Base-by-base conservation (phyloP, 2,329 filamentous ascomycete species). In the Penicillium sp. region DNA sequence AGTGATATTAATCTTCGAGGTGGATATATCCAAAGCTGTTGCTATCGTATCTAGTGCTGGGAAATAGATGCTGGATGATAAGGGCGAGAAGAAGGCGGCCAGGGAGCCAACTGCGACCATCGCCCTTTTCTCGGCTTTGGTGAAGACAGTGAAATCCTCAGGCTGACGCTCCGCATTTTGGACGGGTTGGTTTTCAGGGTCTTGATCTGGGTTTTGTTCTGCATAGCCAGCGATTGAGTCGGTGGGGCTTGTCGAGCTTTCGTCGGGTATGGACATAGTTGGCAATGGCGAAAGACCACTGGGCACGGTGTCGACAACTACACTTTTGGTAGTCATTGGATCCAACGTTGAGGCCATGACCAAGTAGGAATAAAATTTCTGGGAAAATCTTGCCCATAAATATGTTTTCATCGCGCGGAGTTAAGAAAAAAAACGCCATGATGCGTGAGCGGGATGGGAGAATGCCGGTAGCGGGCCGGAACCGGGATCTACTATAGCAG, bases 1-100 rank as follows among this genome's bases (percentile, higher is more conserved):
- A 0, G 81, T 83, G 57, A 83, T 68, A 60, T 83, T 82, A 62
- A 83, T 76, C 48, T 73, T 68, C 7, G 77, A 73, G 14, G 67
- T 68, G 1, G 78, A 75, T 11, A 79, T 74, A 26, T 74, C 55
- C 43, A 81, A 70, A 27, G 76, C 75, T 4, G 60, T 55, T 0
- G 76, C 72, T 3, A 78, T 68, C 1, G 67, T 65, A 29, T 72
- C 67, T 27, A 77, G 58, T 1, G 73, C 72, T 4, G 75, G 75
- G 21, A 73, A 70, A 53, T 75, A 76, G 31, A 75, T 75, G 19
- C 62, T 73, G 0, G 65, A 65, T 1, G 75, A 78, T 44, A 69
- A 64, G 9, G 73, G 69, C 4, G 72, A 75, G 43, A 69, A 71
- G 39, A 70, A 71, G 19, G 62, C 54, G 3, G 68, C 68, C 29